Percentiles rank a stretch among this genome's conserved stretches.
Evolutionary conservation across 768 basidiomycete genomes (phyloP).

Genomic region (Podaxis sp.): DNA sequence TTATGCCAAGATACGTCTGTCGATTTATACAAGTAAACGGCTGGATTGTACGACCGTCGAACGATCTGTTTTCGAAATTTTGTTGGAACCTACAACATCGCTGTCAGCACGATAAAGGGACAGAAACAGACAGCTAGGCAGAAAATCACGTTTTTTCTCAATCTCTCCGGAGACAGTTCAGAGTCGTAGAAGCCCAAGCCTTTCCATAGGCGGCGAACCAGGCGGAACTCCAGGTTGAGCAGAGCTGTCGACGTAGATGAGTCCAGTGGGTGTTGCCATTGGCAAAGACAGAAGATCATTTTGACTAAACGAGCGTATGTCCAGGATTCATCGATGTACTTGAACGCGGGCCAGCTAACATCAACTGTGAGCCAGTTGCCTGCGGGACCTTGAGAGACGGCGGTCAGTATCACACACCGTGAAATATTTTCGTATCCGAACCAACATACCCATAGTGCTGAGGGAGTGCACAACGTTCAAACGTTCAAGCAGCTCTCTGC

Average conservation of each 20-base stretch:
- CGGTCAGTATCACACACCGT: too few species aligned
- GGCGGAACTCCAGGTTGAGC: not conserved
- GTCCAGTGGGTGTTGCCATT: too few species aligned
- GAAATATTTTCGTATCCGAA: too few species aligned
- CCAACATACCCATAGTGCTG: not conserved
- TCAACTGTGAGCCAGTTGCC: too few species aligned
- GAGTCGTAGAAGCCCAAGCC: too few species aligned
- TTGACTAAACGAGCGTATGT: too few species aligned
- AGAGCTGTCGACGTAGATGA: not conserved
- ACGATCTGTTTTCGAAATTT: not conserved
- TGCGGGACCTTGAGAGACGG: too few species aligned
- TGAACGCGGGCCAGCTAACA: too few species aligned
- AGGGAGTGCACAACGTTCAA: not conserved
- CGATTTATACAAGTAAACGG: not conserved
- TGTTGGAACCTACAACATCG: not conserved
- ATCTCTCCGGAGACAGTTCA: not conserved
- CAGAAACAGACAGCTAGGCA: not conserved
- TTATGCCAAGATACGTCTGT: not conserved
- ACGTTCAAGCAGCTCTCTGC: not conserved
- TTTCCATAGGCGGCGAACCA: not conserved
- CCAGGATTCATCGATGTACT: too few species aligned
- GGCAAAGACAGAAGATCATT: too few species aligned
- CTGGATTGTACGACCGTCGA: not conserved
- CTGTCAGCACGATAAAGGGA: not conserved
- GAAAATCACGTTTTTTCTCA: not conserved